Conservation (phyloP, 257 asterid genomes). For the Lycium barbarum region DNA sequence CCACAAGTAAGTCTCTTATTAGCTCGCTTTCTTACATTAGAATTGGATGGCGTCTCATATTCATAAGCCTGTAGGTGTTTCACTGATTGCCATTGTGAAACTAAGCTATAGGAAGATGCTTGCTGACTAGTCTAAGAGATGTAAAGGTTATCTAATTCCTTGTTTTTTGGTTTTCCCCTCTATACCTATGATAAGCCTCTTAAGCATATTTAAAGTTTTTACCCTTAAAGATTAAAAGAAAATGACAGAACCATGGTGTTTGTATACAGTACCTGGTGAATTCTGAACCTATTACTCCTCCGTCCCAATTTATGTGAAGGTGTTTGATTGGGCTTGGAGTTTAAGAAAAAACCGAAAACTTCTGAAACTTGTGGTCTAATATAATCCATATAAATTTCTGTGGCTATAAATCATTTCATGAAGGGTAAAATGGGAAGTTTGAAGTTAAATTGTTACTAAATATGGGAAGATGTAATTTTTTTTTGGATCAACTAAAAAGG, state of each 20-base stretch:
- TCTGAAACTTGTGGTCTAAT: too few relatives aligned
- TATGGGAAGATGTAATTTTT: too few relatives aligned
- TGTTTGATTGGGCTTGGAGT: too few relatives aligned
- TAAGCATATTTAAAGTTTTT: not conserved
- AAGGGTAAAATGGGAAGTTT: too few relatives aligned
- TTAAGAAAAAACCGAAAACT: too few relatives aligned
- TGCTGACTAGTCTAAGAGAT: not conserved
- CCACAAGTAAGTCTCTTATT: constrained; percentile 57
- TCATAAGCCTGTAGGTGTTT: not conserved
- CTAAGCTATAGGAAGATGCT: constrained; percentile 18
- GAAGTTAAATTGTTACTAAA: too few relatives aligned
- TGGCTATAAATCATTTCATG: too few relatives aligned
- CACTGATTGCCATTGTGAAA: constrained; percentile 9
- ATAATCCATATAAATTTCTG: too few relatives aligned
- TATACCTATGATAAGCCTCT: constrained; percentile 7
- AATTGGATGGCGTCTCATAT: constrained; percentile 9
- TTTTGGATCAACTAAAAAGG: too few relatives aligned
- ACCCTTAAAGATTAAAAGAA: not conserved
- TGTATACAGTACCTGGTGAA: not conserved
- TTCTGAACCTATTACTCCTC: not conserved
- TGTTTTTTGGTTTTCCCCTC: not conserved
- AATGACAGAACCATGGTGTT: not conserved
- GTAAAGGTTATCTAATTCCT: not conserved
- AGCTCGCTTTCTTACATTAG: constrained; percentile 9
- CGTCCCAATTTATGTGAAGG: too few relatives aligned